Percentiles rank a stretch among this genome's conserved stretches.
These are phyloP conservation scores for Alnus glutinosa DNA, from an alignment of 306 rosid genomes.

Conservation along the genomic window DNA sequence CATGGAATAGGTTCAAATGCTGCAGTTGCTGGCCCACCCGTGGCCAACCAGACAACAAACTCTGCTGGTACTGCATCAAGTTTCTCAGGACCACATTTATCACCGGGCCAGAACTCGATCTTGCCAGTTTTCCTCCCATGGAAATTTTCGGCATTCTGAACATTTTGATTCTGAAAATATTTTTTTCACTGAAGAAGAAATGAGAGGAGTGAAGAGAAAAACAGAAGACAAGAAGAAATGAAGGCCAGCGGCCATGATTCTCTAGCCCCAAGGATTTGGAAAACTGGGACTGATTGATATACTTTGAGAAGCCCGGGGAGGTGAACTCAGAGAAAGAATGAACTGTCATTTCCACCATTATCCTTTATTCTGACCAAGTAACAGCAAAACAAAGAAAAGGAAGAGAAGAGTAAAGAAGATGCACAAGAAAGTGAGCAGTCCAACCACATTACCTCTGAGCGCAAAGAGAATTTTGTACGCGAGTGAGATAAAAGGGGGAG, in stretches of 20 bases:
- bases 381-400: slow-evolving; percentile 14
- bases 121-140: slow-evolving; percentile 32
- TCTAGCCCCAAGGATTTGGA: slow-evolving; percentile 17
- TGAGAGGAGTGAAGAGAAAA: no score
- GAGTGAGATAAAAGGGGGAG: slow-evolving; percentile 13
- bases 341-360: slow-evolving; percentile 34
- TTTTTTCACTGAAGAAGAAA: no score
- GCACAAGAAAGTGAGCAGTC: slow-evolving; percentile 11
- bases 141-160: slow-evolving; percentile 52
- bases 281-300: slow-evolving; percentile 25
- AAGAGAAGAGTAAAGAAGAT: neutral
- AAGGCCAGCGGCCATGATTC: slow-evolving; percentile 38
- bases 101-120: slow-evolving; percentile 39
- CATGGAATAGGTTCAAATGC: slow-evolving; percentile 33
- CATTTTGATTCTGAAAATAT: slow-evolving; percentile 52
- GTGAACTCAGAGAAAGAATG: slow-evolving; percentile 33
- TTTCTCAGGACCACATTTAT: slow-evolving; percentile 32
- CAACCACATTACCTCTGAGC: slow-evolving; percentile 23
- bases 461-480: slow-evolving; percentile 19
- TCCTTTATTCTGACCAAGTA: slow-evolving; percentile 12
- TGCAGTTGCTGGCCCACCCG: slow-evolving; percentile 13
- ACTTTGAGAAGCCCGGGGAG: slow-evolving; percentile 17
- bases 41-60: slow-evolving; percentile 40
- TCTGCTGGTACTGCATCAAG: slow-evolving; percentile 31
- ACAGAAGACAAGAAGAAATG: no score